A percentile compares a stretch with the other conserved stretches of the same genome.
phyloP scores from a whole-genome alignment of 2,329 filamentous ascomycete species.

The Huntiella bhutanensis region DNA sequence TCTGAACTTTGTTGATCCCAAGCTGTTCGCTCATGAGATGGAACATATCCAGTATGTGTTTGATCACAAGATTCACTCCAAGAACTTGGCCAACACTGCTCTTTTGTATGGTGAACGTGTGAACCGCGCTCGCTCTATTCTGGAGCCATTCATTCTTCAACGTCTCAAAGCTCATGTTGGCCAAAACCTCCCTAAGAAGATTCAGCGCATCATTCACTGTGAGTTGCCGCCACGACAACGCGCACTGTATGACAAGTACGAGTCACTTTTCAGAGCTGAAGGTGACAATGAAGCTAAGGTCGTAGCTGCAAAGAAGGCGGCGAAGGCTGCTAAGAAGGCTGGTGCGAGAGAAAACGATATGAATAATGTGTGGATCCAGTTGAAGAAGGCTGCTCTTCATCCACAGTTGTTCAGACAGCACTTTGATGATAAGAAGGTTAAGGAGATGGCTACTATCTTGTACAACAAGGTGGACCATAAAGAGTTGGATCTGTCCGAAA shows the following conservation, averaged over 20 bases:
- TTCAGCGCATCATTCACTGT: slow-evolving; percentile 60
- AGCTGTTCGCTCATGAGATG: slow-evolving; percentile 51
- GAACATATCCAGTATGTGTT: slow-evolving; percentile 76
- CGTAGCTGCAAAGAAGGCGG: neutral
- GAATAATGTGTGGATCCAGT: slow-evolving; percentile 68
- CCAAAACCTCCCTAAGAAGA: slow-evolving; percentile 64
- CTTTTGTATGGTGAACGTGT: slow-evolving; percentile 78
- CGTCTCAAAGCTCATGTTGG: slow-evolving; percentile 87
- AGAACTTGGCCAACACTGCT: slow-evolving; percentile 60
- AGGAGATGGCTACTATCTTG: slow-evolving; percentile 59
- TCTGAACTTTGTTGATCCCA: slow-evolving; percentile 82
- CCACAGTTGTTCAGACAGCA: slow-evolving; percentile 69
- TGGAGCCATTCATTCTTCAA: slow-evolving; percentile 86
- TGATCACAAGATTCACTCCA: slow-evolving; percentile 74
- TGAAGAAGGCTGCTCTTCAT: slow-evolving; percentile 83
- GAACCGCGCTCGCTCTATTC: slow-evolving; percentile 68
- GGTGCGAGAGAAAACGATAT: slow-evolving; percentile 30
- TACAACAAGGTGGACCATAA: slow-evolving; percentile 45
- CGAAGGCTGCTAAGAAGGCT: slow-evolving; percentile 23
- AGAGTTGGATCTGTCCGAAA: slow-evolving; percentile 32
- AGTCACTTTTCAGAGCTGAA: slow-evolving; percentile 44
- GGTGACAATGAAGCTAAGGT: neutral
- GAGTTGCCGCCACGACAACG: slow-evolving; percentile 56
- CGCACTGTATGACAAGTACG: slow-evolving; percentile 49
- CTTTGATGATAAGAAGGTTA: slow-evolving; percentile 56